Conservation (phyloP, 1,139 yeast species). For the Debaryomyces subglobosus region DNA sequence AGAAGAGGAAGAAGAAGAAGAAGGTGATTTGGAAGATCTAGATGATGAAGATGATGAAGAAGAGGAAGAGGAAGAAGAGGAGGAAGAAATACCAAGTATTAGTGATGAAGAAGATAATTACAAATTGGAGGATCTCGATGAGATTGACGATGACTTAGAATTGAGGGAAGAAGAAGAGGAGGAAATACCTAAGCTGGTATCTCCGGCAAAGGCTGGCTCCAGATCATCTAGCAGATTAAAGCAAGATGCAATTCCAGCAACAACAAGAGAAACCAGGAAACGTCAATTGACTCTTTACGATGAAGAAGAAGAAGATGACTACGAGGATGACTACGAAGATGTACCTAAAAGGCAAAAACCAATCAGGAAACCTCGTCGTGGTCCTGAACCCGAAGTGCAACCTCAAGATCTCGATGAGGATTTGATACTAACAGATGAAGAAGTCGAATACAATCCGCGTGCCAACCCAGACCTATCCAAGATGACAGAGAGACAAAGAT, state of each 20-base stretch:
- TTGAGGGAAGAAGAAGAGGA: constrained; percentile 36
- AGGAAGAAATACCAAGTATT: constrained; percentile 26
- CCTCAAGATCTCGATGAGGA: constrained; percentile 42
- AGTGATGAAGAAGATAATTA: constrained; percentile 40
- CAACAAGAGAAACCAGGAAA: constrained; percentile 30
- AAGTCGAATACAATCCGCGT: constrained; percentile 44
- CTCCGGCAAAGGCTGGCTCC: constrained; percentile 5
- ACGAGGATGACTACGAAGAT: constrained; percentile 23
- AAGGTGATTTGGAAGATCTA: constrained; percentile 23
- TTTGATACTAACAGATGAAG: constrained; percentile 47
- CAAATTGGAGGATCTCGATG: constrained; percentile 43
- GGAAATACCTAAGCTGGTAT: constrained; percentile 16
- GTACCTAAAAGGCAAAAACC: constrained; percentile 3
- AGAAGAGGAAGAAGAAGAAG: constrained; percentile 22
- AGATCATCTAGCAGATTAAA: constrained; percentile 11
- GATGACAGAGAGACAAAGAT: constrained; percentile 66
- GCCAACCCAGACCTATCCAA: constrained; percentile 52
- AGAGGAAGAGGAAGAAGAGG: constrained; percentile 27
- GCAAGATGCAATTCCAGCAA: constrained; percentile 4
- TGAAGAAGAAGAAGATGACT: constrained; percentile 35
- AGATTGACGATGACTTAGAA: constrained; percentile 44
- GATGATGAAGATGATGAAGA: constrained; percentile 27
- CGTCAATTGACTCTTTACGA: constrained; percentile 38
- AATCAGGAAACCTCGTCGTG: constrained; percentile 9
- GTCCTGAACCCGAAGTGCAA: constrained; percentile 15